A percentile compares a stretch with the other conserved stretches of the same genome.
Evolutionary conservation across 805 yeast species (phyloP).

Genomic region (Candida broadrunensis): DNA sequence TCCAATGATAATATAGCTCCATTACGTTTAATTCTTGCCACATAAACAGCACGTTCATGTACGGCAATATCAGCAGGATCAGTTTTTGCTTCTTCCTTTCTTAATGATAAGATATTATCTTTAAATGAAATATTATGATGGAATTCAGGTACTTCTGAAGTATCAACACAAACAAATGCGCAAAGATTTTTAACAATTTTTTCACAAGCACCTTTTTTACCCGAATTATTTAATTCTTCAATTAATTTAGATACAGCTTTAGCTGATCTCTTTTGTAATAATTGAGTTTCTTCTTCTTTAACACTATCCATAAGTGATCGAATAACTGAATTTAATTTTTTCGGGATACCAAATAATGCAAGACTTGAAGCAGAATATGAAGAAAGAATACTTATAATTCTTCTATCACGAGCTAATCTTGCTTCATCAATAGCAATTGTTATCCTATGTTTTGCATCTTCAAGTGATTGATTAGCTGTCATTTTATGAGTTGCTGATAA

Average conservation of each 20-base stretch:
- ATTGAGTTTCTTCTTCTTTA: slow-evolving; percentile 64
- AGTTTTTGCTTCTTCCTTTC: slow-evolving; percentile 70
- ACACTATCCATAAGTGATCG: slow-evolving; percentile 90
- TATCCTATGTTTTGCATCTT: slow-evolving; percentile 74
- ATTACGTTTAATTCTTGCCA: slow-evolving; percentile 75
- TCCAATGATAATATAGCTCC: slow-evolving; percentile 80
- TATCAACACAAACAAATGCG: slow-evolving; percentile 92
- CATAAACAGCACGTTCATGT: slow-evolving; percentile 61
- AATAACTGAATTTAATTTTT: slow-evolving; percentile 84
- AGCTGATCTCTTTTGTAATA: slow-evolving; percentile 73
- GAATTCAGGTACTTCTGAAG: slow-evolving; percentile 94
- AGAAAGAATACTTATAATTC: slow-evolving; percentile 64
- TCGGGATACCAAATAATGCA: slow-evolving; percentile 66
- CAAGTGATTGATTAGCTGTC: slow-evolving; percentile 66
- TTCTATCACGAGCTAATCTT: slow-evolving; percentile 42
- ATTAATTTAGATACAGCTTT: slow-evolving; percentile 64
- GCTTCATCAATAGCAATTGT: slow-evolving; percentile 68
- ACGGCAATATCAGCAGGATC: slow-evolving; percentile 61
- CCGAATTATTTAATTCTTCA: slow-evolving; percentile 49
- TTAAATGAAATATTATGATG: slow-evolving; percentile 54
- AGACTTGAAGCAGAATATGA: slow-evolving; percentile 75
- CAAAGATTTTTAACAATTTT: slow-evolving; percentile 88
- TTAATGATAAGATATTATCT: slow-evolving; percentile 65
- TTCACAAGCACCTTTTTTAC: slow-evolving; percentile 74
- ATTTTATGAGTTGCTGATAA: slow-evolving; percentile 71